A percentile compares a stretch with the other conserved stretches of the same genome.
phyloP scores from a whole-genome alignment of 306 rosid species.

The Dalbergia cultrata region DNA sequence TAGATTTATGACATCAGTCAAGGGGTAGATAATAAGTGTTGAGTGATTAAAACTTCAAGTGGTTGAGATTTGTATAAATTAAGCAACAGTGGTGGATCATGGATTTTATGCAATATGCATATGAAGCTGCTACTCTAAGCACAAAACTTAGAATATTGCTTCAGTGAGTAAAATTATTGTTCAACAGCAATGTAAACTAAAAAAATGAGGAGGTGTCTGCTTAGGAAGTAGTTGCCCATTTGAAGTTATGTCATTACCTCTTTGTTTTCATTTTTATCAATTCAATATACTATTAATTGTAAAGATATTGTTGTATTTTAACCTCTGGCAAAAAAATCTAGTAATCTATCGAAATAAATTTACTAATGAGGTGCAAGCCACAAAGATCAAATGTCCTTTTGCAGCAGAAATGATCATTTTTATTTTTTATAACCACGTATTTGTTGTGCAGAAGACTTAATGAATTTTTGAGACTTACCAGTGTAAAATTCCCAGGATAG shows the following conservation, averaged over 20 bases:
- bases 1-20: neutral
- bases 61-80: conserved; percentile 22
- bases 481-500: neutral
- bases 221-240: neutral
- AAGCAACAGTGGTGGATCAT: neutral
- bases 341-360: conserved; percentile 11
- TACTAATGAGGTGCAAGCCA: conserved; percentile 13
- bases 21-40: neutral
- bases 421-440: conserved; percentile 9
- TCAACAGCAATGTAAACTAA: neutral
- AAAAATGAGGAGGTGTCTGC: neutral
- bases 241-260: neutral
- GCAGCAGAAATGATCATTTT: conserved; percentile 20
- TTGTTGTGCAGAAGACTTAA: neutral
- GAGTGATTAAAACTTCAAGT: conserved; percentile 7
- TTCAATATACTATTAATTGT: conserved; percentile 16
- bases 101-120: neutral
- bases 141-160: conserved; percentile 16
- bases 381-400: conserved; percentile 26
- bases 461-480: neutral
- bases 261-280: neutral
- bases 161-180: neutral
- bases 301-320: neutral
- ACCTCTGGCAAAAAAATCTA: neutral
- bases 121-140: conserved; percentile 11